Evolutionary conservation across 805 yeast species (phyloP), one percentile per base, ranked within the genome.

Genomic region (Yamadazyma akitaensis): DNA sequence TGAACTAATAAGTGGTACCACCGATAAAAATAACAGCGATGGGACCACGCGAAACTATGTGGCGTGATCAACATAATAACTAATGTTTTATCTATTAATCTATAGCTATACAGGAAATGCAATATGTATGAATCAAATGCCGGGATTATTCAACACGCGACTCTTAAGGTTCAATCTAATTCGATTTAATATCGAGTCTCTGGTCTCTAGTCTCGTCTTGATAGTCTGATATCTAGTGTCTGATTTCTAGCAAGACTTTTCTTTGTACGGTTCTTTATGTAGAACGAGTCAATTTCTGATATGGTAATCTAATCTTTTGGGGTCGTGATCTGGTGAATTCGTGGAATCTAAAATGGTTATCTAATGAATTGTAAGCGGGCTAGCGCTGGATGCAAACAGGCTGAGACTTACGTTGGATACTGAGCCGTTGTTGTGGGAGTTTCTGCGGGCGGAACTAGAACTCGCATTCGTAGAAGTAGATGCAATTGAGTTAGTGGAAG

Each of bases 301-400:
- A 4, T 21, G 6, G 24, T 21, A 7, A 21, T 21, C 24, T 21
- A 7, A 21, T 21, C 24, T 4, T 21, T 21, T 21, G 24, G 24
- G 37, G 37, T 34, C 37, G 24, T 34, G 13, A 34, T 21, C 24
- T 21, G 24, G 24, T 21, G 24, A 21, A 21, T 4, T 21, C 24
- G 24, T 21, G 24, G 24, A 21, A 21, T 5, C 24, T 21, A 28
- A 28, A 28, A 28, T 28, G 10, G 4, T 13, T 28, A 28, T 3
- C 32, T 28, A 13, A 13, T 28, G 32, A 16, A 38, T 38, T 13
- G 41, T 38, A 5, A 38, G 41, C 17, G 41, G 41, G 21, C 33
- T 38, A 33, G 41, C 41, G 25, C 41, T 38, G 6, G 41, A 38
- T 13, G 33, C 41, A 38, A 38, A 38, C 33, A 38, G 41, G 19